phyloP scores from a whole-genome alignment of 371 early-diverging fungal genomes.

The Mortierella sp. region DNA sequence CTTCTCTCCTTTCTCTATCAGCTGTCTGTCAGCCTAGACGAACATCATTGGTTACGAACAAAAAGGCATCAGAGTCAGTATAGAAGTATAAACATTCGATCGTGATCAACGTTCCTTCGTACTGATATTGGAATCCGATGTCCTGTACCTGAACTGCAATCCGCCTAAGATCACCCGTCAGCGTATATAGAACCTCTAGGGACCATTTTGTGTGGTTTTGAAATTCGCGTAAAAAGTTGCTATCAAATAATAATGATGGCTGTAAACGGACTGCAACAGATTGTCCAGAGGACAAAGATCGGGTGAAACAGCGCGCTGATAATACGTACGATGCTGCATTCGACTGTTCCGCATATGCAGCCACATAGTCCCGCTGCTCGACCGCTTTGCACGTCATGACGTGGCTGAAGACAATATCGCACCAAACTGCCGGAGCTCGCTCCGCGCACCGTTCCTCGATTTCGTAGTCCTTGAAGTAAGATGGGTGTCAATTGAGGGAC shows the following conservation, averaged over 20 bases:
- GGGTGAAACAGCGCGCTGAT: neutral
- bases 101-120: too few species aligned
- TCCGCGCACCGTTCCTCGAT: constrained; percentile 52
- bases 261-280: too few species aligned
- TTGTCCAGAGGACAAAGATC: neutral
- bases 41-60: too few species aligned
- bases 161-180: constrained; percentile 67
- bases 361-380: constrained; percentile 53
- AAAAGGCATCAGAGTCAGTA: too few species aligned
- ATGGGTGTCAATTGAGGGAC: too few species aligned
- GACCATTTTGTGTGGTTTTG: constrained; percentile 60
- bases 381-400: constrained; percentile 57
- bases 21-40: constrained; percentile 73
- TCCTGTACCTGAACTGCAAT: constrained; percentile 56
- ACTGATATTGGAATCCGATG: neutral
- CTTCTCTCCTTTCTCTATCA: constrained; percentile 58
- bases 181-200: constrained; percentile 63
- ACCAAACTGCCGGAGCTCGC: constrained; percentile 59
- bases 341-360: constrained; percentile 67
- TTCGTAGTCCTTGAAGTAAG: constrained; percentile 34
- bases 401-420: constrained; percentile 61
- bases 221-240: constrained; percentile 62
- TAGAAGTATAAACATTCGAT: too few species aligned
- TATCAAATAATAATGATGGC: too few species aligned
- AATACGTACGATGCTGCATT: constrained; percentile 62